Evolutionary conservation across 768 basidiomycete species (phyloP).

Genomic region (Hygrophoropsis aurantiaca): DNA sequence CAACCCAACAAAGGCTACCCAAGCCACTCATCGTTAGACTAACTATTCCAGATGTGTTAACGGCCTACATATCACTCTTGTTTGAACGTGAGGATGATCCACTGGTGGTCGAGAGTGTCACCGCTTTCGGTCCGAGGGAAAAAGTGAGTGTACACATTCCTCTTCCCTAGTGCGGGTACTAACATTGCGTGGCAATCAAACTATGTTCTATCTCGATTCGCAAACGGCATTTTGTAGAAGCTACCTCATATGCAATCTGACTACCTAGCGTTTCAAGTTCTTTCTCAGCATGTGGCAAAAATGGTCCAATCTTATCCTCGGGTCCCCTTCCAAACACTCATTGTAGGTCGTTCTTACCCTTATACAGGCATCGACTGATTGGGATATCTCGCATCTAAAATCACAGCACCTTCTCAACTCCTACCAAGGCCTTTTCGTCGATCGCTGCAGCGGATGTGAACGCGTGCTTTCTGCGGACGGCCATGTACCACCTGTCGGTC

Average conservation of each 20-base stretch:
- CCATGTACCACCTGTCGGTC: conserved; percentile 70
- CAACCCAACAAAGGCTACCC: conserved; percentile 14
- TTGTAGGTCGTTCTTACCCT: conserved; percentile 36
- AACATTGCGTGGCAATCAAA: too few species aligned
- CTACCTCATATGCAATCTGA: conserved; percentile 68
- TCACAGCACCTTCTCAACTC: conserved; percentile 49
- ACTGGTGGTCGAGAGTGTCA: conserved; percentile 60
- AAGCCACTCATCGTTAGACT: conserved; percentile 51
- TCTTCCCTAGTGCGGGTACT: neutral
- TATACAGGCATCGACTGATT: conserved; percentile 10
- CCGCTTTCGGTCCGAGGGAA: conserved; percentile 76
- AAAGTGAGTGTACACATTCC: conserved; percentile 40
- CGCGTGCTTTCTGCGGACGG: conserved; percentile 70
- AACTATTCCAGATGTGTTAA: conserved; percentile 63
- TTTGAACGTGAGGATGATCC: conserved; percentile 32
- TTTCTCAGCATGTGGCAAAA: conserved; percentile 66
- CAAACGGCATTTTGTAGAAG: conserved; percentile 41
- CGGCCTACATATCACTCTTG: conserved; percentile 58
- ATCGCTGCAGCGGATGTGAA: conserved; percentile 57
- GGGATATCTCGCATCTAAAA: neutral
- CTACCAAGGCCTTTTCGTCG: conserved; percentile 63
- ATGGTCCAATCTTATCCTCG: conserved; percentile 56
- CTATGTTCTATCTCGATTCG: neutral
- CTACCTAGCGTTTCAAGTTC: conserved; percentile 58
- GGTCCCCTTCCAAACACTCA: conserved; percentile 51